Percentiles rank a stretch among this genome's conserved stretches.
These are phyloP conservation scores for Lactarius akahatsu DNA, from an alignment of 768 basidiomycete genomes.

Conservation along the genomic window DNA sequence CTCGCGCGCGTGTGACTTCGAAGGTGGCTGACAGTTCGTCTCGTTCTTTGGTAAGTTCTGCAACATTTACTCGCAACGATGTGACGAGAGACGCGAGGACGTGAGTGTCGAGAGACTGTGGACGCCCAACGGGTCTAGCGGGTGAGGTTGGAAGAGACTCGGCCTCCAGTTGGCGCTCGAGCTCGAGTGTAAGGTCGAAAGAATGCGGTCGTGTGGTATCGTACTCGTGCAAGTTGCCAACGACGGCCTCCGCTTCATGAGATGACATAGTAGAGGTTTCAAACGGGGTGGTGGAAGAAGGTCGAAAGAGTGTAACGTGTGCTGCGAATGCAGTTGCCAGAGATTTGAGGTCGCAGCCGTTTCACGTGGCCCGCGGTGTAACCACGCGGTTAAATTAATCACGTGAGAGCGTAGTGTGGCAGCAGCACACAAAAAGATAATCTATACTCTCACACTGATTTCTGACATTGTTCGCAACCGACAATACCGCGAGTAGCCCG, in stretches of 20 bases:
- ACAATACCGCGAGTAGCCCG: conserved; percentile 8
- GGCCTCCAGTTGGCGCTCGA: conserved; percentile 71
- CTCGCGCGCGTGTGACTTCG: conserved; percentile 48
- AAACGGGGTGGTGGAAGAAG: conserved; percentile 1
- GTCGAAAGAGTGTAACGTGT: neutral
- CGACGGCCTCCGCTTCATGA: conserved; percentile 30
- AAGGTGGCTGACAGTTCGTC: conserved; percentile 61
- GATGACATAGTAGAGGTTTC: conserved; percentile 35
- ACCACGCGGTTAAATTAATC: conserved; percentile 1
- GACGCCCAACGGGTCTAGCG: conserved; percentile 34
- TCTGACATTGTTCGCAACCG: conserved; percentile 5
- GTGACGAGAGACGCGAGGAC: conserved; percentile 75
- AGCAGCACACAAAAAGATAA: neutral
- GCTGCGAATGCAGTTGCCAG: neutral
- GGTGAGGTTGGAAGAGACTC: conserved; percentile 57
- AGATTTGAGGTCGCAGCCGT: neutral
- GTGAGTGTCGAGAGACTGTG: conserved; percentile 65
- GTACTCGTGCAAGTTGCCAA: conserved; percentile 27
- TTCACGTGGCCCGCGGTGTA: conserved; percentile 16
- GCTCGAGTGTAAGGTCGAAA: conserved; percentile 68
- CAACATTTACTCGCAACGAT: conserved; percentile 64
- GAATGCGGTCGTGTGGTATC: conserved; percentile 44
- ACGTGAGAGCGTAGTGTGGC: neutral
- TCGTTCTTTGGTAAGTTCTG: conserved; percentile 66
- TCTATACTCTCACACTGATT: conserved; percentile 2